Evolutionary conservation across 139 green algal species (phyloP), one percentile per base, ranked within the genome.

Genomic region (Closterium sp.): DNA sequence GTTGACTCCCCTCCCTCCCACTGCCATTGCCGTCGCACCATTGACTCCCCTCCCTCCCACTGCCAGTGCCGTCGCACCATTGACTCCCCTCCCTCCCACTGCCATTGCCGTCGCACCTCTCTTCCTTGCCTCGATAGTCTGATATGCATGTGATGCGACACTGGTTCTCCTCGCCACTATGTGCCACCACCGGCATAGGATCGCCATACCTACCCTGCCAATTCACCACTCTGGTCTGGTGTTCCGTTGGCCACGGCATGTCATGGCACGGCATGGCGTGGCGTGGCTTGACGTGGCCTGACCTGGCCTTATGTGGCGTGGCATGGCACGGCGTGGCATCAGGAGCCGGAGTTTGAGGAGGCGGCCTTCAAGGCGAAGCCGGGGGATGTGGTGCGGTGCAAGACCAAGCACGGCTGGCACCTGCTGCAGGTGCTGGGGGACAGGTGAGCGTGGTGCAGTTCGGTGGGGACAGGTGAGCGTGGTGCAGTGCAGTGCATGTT

Each of bases 391-490:
- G 64, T 89, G 35, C 36, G 88, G 19, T 90, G 91, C 38, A 94
- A 94, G 84, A 94, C 91, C 33, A 94, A 94, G 91, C 89, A 88
- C 83, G 91, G 91, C 5, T 93, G 89, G 91, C 91, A 94, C 66
- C 88, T 94, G 33, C 91, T 94, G 64, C 91, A 94, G 31, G 91
- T 94, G 76, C 84, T 94, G 19, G 43, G 89, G 34, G 91, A 94
- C 19, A 88, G 91, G 88, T 91, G 36, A 32, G 88, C n/a, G n/a
- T n/a, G n/a, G n/a, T n/a, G n/a, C n/a, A n/a, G n/a, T n/a, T n/a
- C n/a, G n/a, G n/a, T n/a, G n/a, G n/a, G n/a, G n/a, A n/a, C n/a
- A n/a, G n/a, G n/a, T n/a, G n/a, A n/a, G n/a, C n/a, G n/a, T n/a
- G n/a, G n/a, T n/a, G n/a, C n/a, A n/a, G n/a, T n/a, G n/a, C n/a